Evolutionary conservation across 208 protist genomes (phyloP).

Genomic region (Chromosphaera perkinsii): DNA sequence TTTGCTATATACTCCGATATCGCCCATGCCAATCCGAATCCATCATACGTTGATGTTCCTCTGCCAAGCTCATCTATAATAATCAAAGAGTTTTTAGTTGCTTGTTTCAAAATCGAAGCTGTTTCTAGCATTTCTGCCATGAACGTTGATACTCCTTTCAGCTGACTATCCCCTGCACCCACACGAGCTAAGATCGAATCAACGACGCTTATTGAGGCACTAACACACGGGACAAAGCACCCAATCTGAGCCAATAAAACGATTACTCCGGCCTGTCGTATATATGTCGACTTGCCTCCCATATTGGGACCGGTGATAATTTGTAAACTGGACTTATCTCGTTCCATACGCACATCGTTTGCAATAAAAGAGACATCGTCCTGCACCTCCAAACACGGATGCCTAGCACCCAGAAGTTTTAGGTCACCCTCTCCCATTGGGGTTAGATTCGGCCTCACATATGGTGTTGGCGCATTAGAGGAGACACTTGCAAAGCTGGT

Average conservation of each 20-base stretch:
- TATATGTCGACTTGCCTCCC: conserved; percentile 98
- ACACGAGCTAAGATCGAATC: conserved; percentile 95
- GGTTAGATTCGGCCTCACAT: conserved; percentile 73
- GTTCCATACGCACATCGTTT: conserved; percentile 62
- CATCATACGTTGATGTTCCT: conserved; percentile 98
- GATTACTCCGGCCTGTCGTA: conserved; percentile 86
- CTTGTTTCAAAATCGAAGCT: conserved; percentile 81
- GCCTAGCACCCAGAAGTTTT: conserved; percentile 41
- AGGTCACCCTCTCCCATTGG: not conserved
- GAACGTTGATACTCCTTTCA: conserved; percentile 90
- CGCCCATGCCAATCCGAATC: conserved; percentile 97
- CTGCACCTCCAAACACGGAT: conserved; percentile 72
- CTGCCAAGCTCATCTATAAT: conserved; percentile 98
- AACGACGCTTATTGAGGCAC: conserved; percentile 46
- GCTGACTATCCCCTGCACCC: conserved; percentile 92
- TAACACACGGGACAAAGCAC: conserved; percentile 92
- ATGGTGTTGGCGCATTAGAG: conserved; percentile 71
- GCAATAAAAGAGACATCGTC: conserved; percentile 69
- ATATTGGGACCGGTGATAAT: conserved; percentile 83
- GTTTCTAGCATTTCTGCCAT: conserved; percentile 99
- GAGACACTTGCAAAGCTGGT: conserved; percentile 59
- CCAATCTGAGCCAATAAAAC: conserved; percentile 96
- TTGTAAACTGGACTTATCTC: conserved; percentile 44
- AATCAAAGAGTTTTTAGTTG: conserved; percentile 85
- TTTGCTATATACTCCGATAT: conserved; percentile 87